phyloP scores from a whole-genome alignment of 2,329 filamentous ascomycete species.

The Boeremia lycopersici region DNA sequence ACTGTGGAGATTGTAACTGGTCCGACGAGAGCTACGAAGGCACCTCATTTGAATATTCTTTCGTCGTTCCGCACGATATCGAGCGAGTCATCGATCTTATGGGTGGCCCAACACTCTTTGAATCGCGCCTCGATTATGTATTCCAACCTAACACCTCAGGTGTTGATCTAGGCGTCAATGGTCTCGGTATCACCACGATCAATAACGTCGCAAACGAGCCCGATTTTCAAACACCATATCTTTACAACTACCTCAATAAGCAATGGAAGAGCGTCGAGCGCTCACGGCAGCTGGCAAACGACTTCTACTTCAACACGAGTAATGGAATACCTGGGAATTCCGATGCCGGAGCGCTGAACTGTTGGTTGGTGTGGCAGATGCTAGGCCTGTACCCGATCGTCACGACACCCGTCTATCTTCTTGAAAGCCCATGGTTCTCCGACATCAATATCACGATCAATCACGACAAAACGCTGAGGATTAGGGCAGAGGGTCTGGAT shows the following conservation, averaged over 20 bases:
- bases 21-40: slow-evolving; percentile 51
- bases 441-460: slow-evolving; percentile 47
- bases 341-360: slow-evolving; percentile 56
- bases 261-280: slow-evolving; percentile 45
- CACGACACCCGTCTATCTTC: slow-evolving; percentile 55
- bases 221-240: slow-evolving; percentile 48
- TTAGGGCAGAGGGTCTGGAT: slow-evolving; percentile 50
- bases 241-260: slow-evolving; percentile 52
- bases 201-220: slow-evolving; percentile 50
- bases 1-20: slow-evolving; percentile 53
- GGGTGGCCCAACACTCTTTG: slow-evolving; percentile 49
- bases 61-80: slow-evolving; percentile 52
- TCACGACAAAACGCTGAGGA: slow-evolving; percentile 50
- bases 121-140: slow-evolving; percentile 49
- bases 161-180: slow-evolving; percentile 44
- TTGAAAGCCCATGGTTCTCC: slow-evolving; percentile 54
- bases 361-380: slow-evolving; percentile 59
- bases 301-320: slow-evolving; percentile 49
- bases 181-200: slow-evolving; percentile 44
- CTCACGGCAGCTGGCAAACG: slow-evolving; percentile 44
- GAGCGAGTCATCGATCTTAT: slow-evolving; percentile 51
- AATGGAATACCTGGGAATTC: slow-evolving; percentile 55
- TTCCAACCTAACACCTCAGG: slow-evolving; percentile 49
- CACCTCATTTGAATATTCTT: slow-evolving; percentile 53
- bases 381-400: slow-evolving; percentile 57